Conservation (phyloP, 345 rosid species). For the Eucalyptus cloeziana region DNA sequence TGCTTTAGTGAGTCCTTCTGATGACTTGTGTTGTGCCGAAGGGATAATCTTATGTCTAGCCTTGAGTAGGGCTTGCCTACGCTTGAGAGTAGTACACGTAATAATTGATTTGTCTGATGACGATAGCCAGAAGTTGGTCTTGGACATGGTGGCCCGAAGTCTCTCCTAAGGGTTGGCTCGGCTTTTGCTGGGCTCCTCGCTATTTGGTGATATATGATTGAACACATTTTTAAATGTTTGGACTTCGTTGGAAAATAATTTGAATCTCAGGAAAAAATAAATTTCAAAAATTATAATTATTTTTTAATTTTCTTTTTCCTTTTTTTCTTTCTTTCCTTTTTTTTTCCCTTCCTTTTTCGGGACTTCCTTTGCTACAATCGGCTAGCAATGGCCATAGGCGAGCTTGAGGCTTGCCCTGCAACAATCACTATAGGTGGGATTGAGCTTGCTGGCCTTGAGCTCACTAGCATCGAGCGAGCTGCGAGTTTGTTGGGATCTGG, state of each 20-base stretch:
- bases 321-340: too few relatives aligned
- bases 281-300: too few relatives aligned
- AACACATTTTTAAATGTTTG: too few relatives aligned
- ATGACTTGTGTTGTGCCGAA: neutral
- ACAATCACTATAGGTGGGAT: too few relatives aligned
- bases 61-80: neutral
- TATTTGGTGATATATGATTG: neutral
- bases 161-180: neutral
- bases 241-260: too few relatives aligned
- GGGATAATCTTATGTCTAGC: neutral
- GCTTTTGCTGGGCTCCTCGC: neutral
- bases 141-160: neutral
- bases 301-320: rapidly evolving
- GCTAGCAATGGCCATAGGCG: too few relatives aligned
- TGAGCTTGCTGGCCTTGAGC: too few relatives aligned
- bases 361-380: too few relatives aligned
- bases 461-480: rapidly evolving
- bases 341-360: rapidly evolving
- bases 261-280: too few relatives aligned
- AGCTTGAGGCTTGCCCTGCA: too few relatives aligned
- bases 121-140: neutral
- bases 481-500: too few relatives aligned
- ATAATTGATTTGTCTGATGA: neutral
- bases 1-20: neutral
- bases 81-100: neutral